A percentile compares a stretch with the other conserved stretches of the same genome.
Evolutionary conservation across 805 yeast species (phyloP).

Genomic region (Priceomyces medius): DNA sequence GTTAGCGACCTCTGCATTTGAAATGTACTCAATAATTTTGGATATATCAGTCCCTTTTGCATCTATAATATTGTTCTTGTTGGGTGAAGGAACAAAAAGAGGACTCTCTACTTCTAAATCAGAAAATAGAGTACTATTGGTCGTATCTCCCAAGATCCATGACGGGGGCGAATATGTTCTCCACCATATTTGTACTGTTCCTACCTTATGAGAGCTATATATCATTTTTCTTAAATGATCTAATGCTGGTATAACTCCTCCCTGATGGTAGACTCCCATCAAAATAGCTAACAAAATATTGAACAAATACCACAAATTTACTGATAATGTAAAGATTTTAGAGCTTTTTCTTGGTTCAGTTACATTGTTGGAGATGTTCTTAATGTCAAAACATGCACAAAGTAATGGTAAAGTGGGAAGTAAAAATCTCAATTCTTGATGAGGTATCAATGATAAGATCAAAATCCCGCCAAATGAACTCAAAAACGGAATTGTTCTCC

Average conservation of each 20-base stretch:
- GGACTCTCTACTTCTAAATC: not conserved
- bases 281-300: slow-evolving; percentile 57
- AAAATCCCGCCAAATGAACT: slow-evolving; percentile 61
- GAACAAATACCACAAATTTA: slow-evolving; percentile 59
- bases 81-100: no score
- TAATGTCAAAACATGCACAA: slow-evolving; percentile 55
- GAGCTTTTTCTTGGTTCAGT: not conserved
- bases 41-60: slow-evolving; percentile 46
- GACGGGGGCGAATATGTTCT: slow-evolving; percentile 91
- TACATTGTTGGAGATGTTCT: slow-evolving; percentile 7
- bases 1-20: not conserved
- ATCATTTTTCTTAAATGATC: slow-evolving; percentile 30
- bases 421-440: slow-evolving; percentile 90
- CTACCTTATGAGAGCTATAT: not conserved
- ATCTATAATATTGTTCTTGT: slow-evolving; percentile 30
- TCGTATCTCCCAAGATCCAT: slow-evolving; percentile 59
- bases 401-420: slow-evolving; percentile 74
- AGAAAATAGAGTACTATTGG: not conserved
- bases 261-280: slow-evolving; percentile 86
- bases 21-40: slow-evolving; percentile 15
- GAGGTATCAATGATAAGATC: slow-evolving; percentile 72
- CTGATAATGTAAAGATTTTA: slow-evolving; percentile 18
- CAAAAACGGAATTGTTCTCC: slow-evolving; percentile 55
- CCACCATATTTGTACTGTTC: slow-evolving; percentile 74
- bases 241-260: slow-evolving; percentile 78